Conservation (phyloP, 768 basidiomycete species). For the Termitomyces eurrhizus region DNA sequence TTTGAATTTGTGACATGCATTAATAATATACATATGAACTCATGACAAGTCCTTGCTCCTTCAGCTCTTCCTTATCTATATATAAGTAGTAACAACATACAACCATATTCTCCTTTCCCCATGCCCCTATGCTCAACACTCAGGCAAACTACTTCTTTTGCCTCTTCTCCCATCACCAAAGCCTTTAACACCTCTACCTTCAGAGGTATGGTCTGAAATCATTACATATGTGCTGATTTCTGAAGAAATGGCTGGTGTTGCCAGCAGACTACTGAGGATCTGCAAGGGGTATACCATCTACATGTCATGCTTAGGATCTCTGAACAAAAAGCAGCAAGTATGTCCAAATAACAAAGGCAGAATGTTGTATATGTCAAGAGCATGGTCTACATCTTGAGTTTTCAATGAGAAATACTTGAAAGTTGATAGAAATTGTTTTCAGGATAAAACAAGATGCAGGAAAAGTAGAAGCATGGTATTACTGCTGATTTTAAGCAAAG, state of each 20-base stretch:
- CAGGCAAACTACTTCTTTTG: conserved; percentile 61
- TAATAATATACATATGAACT: neutral
- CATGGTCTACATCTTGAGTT: too few relatives aligned
- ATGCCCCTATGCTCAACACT: conserved; percentile 56
- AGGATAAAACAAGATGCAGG: too few relatives aligned
- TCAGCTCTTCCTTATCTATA: conserved; percentile 14
- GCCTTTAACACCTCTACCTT: conserved; percentile 53
- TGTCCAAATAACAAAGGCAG: too few relatives aligned
- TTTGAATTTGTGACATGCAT: neutral
- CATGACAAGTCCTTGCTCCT: conserved; percentile 10
- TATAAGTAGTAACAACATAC: conserved; percentile 23
- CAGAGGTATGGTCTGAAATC: conserved; percentile 69
- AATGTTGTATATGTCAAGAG: too few relatives aligned
- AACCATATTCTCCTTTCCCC: conserved; percentile 54
- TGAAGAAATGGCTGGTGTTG: conserved; percentile 20
- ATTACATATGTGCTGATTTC: conserved; percentile 36
- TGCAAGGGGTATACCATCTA: conserved; percentile 47
- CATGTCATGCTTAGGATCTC: conserved; percentile 9
- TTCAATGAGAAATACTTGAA: too few relatives aligned
- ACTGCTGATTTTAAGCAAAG: too few relatives aligned
- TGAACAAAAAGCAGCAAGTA: too few relatives aligned
- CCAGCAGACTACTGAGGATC: conserved; percentile 35
- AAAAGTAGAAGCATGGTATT: too few relatives aligned
- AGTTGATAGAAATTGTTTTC: too few relatives aligned
- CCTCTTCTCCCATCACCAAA: conserved; percentile 61